Evolutionary conservation across 768 basidiomycete genomes (phyloP), one percentile per base, ranked within the genome.

Genomic region (Boletus subparvulus): DNA sequence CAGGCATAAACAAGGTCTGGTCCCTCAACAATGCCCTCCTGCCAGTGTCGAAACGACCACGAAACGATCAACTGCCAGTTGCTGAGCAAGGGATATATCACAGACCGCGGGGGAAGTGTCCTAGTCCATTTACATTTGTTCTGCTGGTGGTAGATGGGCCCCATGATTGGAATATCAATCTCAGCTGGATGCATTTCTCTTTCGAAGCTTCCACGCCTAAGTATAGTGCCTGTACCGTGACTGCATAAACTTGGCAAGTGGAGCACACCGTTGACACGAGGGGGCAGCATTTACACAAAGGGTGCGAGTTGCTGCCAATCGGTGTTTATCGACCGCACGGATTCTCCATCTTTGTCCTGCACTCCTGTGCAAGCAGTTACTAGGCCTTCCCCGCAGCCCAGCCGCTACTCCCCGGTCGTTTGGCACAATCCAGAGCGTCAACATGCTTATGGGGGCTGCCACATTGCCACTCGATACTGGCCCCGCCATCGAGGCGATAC

Each of bases 201-300:
- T 13, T 11, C 44, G 8, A 26, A 51, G 54, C 32, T 33, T 47
- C 37, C 51, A 24, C 2, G 33, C 45, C n/a, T 40, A 21, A 21
- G 21, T 21, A 45, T 33, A 26, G 39, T 24, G 32, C 19, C 21
- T 6, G 40, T n/a, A 44, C 49, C 8, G 28, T 46, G 30, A 40
- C 16, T 52, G 47, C 44, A 54, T 49, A 41, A 48, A 50, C 39
- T 45, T 40, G 54, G 58, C 44, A 50, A 12, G 56, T 58, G 58
- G 53, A 50, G 59, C 51, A 8, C 44, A 33, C 42, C 40, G 10
- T 10, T 32, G 32, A 32, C 32, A 50, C 19, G 21, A 46, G 33
- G 37, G 36, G 7, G n/a, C 21, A 33, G 36, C 24, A 30, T 43
- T 52, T 44, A 51, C 42, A 40, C 42, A 26, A 45, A 19, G 16